phyloP scores from a whole-genome alignment of 805 yeast genomes.

The Starmerella apis region DNA sequence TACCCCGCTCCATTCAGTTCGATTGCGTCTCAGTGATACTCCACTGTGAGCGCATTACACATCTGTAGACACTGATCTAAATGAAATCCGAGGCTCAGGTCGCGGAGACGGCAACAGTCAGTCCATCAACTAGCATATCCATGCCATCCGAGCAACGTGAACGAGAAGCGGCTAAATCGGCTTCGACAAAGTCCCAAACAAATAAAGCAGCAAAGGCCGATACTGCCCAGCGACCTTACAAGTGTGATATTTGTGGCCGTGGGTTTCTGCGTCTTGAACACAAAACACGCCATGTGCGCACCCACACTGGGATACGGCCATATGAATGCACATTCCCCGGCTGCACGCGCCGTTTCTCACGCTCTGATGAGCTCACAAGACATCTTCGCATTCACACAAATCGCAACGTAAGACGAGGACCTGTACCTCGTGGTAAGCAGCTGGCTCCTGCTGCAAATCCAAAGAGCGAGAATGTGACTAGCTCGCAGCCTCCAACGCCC shows the following conservation, averaged over 20 bases:
- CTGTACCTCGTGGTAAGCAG: constrained; percentile 19
- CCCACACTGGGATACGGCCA: constrained; percentile 91
- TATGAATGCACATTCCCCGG: constrained; percentile 67
- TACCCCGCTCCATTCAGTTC: background rate
- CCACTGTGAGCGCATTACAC: background rate
- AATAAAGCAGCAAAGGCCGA: constrained; percentile 12
- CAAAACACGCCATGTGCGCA: constrained; percentile 81
- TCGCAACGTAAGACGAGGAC: constrained; percentile 20
- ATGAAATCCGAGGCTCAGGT: constrained; percentile 7
- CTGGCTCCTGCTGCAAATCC: constrained; percentile 12
- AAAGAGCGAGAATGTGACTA: constrained; percentile 1
- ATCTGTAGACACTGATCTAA: background rate
- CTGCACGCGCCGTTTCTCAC: constrained; percentile 68
- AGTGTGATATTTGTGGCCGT: constrained; percentile 73
- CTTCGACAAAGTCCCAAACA: background rate
- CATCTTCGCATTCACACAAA: constrained; percentile 66
- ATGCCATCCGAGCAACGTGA: constrained; percentile 7
- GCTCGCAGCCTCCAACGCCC: constrained; percentile 11
- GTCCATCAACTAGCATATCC: constrained; percentile 1
- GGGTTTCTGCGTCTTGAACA: constrained; percentile 84
- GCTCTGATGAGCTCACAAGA: constrained; percentile 78
- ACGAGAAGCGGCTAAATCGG: constrained; percentile 8
- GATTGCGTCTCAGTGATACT: background rate
- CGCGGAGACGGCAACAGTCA: constrained; percentile 2
- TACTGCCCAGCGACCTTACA: constrained; percentile 54